Evolutionary conservation across 805 yeast species (phyloP).

Genomic region (Metschnikowia rubicola): DNA sequence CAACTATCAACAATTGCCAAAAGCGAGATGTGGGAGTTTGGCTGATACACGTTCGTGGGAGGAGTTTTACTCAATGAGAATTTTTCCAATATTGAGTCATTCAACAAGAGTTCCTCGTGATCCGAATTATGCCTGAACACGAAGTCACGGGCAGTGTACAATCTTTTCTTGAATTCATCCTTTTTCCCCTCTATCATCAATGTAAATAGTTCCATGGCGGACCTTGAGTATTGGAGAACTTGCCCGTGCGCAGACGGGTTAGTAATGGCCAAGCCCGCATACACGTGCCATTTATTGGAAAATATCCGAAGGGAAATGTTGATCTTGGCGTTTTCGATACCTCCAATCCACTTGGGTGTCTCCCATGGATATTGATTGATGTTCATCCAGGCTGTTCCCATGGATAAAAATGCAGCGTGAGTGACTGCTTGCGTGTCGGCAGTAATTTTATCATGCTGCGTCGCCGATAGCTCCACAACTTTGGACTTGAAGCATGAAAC

Average conservation of each 20-base stretch:
- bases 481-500: slow-evolving; percentile 76
- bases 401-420: slow-evolving; percentile 92
- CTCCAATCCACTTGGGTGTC: slow-evolving; percentile 81
- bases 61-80: slow-evolving; percentile 74
- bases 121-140: slow-evolving; percentile 69
- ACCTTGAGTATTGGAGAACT: slow-evolving; percentile 81
- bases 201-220: slow-evolving; percentile 78
- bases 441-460: slow-evolving; percentile 89
- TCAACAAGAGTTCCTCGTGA: slow-evolving; percentile 61
- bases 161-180: slow-evolving; percentile 55
- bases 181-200: slow-evolving; percentile 71
- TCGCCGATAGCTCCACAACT: slow-evolving; percentile 72
- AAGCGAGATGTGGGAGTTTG: slow-evolving; percentile 86
- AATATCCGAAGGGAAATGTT: slow-evolving; percentile 88
- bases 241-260: slow-evolving; percentile 94
- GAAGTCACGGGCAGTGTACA: slow-evolving; percentile 62
- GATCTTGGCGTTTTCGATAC: slow-evolving; percentile 92
- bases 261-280: slow-evolving; percentile 94
- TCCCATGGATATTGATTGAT: slow-evolving; percentile 90
- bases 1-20: slow-evolving; percentile 93
- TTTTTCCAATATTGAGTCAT: slow-evolving; percentile 73
- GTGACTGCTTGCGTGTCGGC: slow-evolving; percentile 99
- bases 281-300: slow-evolving; percentile 96
- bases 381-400: slow-evolving; percentile 95
- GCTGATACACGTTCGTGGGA: slow-evolving; percentile 56